phyloP scores from a whole-genome alignment of 192 early-diverging fungal species.

The Blastocladiella britannica region DNA sequence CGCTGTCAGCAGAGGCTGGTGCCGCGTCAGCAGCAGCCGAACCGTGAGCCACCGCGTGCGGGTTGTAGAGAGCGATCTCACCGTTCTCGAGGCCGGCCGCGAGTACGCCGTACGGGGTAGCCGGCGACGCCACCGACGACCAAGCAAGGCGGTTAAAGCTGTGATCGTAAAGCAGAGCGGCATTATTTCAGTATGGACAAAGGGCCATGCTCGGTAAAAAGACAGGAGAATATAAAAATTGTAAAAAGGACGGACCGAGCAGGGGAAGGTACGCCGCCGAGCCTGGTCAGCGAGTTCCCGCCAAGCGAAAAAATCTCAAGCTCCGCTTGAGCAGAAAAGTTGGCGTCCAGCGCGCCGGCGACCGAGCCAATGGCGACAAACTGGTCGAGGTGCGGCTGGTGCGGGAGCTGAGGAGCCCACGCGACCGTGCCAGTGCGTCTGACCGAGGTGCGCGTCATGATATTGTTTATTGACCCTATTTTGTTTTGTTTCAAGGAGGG shows the following conservation, averaged over 20 bases:
- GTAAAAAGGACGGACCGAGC: too few species aligned
- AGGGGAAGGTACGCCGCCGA: too few species aligned
- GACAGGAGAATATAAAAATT: too few species aligned
- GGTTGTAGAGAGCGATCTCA: constrained; percentile 73
- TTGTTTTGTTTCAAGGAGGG: too few species aligned
- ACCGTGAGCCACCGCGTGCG: constrained; percentile 44
- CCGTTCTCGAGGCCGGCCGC: constrained; percentile 92
- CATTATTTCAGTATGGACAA: not conserved
- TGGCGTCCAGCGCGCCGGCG: constrained; percentile 88
- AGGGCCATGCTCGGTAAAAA: too few species aligned
- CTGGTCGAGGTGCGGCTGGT: constrained; percentile 19
- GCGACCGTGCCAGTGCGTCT: constrained; percentile 70
- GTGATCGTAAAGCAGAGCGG: constrained; percentile 1
- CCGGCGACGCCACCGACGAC: constrained; percentile 12
- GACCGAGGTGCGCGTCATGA: constrained; percentile 19
- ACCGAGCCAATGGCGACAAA: constrained; percentile 80
- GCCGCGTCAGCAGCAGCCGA: not conserved
- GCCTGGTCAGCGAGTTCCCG: too few species aligned
- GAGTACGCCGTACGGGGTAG: constrained; percentile 46
- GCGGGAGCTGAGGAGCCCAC: constrained; percentile 62
- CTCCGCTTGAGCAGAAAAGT: constrained; percentile 70
- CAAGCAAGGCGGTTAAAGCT: constrained; percentile 87
- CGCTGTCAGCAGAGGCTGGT: not conserved
- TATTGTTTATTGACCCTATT: too few species aligned
- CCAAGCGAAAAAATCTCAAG: constrained; percentile 86